Percentiles rank a stretch among this genome's conserved stretches.
phyloP scores from a whole-genome alignment of 225 moss, liverwort and hornwort species.

The Sphagnum contortum region DNA sequence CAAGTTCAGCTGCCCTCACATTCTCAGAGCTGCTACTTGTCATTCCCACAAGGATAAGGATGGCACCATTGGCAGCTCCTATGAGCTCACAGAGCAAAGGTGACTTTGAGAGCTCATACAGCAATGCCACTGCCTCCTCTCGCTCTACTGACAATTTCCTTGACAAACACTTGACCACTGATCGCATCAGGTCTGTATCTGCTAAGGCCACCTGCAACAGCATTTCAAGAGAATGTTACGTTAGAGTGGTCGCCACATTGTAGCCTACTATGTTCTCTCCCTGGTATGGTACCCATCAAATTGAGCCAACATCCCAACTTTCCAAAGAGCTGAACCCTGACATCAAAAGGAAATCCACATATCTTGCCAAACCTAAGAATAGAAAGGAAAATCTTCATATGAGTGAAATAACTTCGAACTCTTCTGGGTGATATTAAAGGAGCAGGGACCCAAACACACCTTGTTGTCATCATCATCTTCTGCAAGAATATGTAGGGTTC shows the following conservation, averaged over 20 bases:
- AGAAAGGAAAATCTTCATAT: too few relatives aligned
- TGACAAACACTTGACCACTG: conserved; percentile 63
- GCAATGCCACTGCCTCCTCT: conserved; percentile 70
- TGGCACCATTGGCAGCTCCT: conserved; percentile 69
- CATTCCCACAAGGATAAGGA: conserved; percentile 78
- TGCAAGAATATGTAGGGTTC: conserved; percentile 41
- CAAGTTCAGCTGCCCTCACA: conserved; percentile 41
- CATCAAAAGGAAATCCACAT: too few relatives aligned
- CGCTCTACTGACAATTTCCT: conserved; percentile 60
- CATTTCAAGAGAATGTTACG: too few relatives aligned
- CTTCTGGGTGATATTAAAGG: too few relatives aligned
- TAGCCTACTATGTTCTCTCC: too few relatives aligned
- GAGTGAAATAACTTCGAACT: not conserved
- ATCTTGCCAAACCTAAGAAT: not conserved
- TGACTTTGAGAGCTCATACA: conserved; percentile 69
- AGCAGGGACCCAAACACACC: too few relatives aligned
- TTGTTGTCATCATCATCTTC: conserved; percentile 73
- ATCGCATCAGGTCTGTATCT: conserved; percentile 45
- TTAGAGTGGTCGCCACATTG: too few relatives aligned
- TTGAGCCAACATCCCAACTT: too few relatives aligned
- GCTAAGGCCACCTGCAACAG: conserved; percentile 56
- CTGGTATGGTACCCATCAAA: too few relatives aligned
- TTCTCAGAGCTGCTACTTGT: conserved; percentile 65
- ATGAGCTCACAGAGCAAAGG: conserved; percentile 68
- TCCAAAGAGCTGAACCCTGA: too few relatives aligned